Percentiles rank a stretch among this genome's conserved stretches.
Evolutionary conservation across 2,329 filamentous ascomycete genomes (phyloP).

Genomic region (Knufia fluminis): DNA sequence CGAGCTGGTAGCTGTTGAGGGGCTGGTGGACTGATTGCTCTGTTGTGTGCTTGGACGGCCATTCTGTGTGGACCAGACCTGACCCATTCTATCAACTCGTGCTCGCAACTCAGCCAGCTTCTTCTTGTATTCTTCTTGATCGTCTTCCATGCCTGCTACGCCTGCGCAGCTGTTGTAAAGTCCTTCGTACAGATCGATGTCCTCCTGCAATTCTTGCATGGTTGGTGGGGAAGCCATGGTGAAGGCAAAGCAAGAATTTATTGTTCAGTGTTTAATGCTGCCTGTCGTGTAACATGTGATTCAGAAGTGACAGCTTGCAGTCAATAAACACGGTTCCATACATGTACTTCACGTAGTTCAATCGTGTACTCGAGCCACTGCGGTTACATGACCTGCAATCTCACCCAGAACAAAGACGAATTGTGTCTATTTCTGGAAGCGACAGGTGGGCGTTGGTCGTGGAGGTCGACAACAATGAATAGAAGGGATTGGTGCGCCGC

Average conservation of each 20-base stretch:
- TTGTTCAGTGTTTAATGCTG: background rate
- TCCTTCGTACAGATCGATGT: constrained; percentile 2
- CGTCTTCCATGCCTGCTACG: background rate
- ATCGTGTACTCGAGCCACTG: too few species aligned
- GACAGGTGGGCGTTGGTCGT: too few species aligned
- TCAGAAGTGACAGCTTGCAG: background rate
- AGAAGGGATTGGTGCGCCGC: too few species aligned
- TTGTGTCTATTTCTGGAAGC: too few species aligned
- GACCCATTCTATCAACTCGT: background rate
- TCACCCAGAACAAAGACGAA: too few species aligned
- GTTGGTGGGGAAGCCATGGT: background rate
- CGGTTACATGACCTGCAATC: too few species aligned
- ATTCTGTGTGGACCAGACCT: background rate
- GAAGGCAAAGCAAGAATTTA: background rate
- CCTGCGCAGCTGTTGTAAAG: background rate
- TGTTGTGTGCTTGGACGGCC: background rate
- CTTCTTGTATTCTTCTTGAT: background rate
- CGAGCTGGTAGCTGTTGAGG: background rate
- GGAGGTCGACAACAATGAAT: too few species aligned
- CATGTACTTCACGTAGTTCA: background rate
- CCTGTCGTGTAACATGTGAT: background rate
- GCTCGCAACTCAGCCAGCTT: constrained; percentile 4
- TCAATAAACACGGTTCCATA: background rate
- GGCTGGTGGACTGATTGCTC: background rate
- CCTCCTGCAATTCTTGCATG: constrained; percentile 7